Conservation (phyloP, 768 basidiomycete species). For the Lactarius sanguifluus region DNA sequence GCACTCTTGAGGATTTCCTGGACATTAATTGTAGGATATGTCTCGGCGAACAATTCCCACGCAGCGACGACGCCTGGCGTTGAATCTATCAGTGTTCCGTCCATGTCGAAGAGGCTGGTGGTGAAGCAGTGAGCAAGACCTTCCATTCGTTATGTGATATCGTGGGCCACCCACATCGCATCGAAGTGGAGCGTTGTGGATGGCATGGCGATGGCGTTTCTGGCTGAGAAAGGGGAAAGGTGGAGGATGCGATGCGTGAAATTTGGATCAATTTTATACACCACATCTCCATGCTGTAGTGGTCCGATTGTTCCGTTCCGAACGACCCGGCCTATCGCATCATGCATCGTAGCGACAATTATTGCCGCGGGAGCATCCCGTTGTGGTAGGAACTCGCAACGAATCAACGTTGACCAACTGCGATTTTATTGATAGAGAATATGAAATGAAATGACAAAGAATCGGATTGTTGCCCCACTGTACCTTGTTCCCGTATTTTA, state of each 20-base stretch:
- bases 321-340: not conserved
- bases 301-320: not conserved
- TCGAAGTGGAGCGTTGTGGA: conserved; percentile 39
- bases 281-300: not conserved
- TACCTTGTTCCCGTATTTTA: too few species aligned
- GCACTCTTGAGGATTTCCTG: conserved; percentile 61
- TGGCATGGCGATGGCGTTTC: conserved; percentile 36
- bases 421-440: not conserved
- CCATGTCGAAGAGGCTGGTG: conserved; percentile 76
- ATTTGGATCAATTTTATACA: not conserved
- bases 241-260: not conserved
- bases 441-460: not conserved
- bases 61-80: conserved; percentile 80
- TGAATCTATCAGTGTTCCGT: conserved; percentile 80
- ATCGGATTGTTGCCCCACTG: not conserved
- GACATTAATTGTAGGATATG: conserved; percentile 66
- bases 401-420: not conserved
- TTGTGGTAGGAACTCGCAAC: not conserved
- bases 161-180: conserved; percentile 40
- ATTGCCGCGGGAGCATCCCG: not conserved
- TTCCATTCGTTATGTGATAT: not conserved
- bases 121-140: not conserved
- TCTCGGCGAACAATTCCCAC: conserved; percentile 73
- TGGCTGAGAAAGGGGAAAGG: not conserved
- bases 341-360: not conserved